These are phyloP conservation scores for Colletotrichum siamense DNA, from an alignment of 2,329 filamentous ascomycete genomes.

Conservation along the genomic window DNA sequence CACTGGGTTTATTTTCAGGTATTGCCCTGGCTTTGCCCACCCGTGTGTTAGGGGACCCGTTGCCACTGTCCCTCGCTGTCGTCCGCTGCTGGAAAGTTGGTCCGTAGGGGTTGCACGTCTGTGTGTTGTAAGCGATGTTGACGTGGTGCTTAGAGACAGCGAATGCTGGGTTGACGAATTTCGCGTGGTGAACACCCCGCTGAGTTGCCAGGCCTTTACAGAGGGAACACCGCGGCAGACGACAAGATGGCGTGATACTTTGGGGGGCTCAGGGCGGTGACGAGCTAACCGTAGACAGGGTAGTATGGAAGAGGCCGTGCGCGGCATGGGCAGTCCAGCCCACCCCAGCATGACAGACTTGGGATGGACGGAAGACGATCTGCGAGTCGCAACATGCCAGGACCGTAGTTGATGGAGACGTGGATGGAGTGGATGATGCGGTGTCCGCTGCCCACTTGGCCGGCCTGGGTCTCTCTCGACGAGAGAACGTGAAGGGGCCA, in stretches of 20 bases:
- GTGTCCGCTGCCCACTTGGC: neutral
- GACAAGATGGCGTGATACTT: slow-evolving; percentile 18
- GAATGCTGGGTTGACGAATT: neutral
- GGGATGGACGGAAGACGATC: slow-evolving; percentile 13
- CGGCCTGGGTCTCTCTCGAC: neutral
- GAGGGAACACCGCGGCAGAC: neutral
- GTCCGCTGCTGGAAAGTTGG: neutral
- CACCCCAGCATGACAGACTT: slow-evolving; percentile 5
- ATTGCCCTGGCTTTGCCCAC: neutral
- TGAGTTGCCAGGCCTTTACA: neutral
- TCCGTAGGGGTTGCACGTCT: neutral
- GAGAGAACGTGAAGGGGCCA: neutral
- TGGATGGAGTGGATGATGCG: neutral
- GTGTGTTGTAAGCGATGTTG: neutral
- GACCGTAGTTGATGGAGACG: neutral
- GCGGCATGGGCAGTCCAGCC: neutral
- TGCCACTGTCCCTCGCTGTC: neutral
- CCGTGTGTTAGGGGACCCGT: neutral
- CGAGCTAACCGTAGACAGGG: slow-evolving; percentile 8
- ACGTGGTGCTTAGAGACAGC: neutral
- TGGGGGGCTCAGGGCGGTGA: slow-evolving; percentile 15
- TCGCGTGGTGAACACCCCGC: neutral
- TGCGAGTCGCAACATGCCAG: slow-evolving; percentile 3
- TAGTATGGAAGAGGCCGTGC: slow-evolving; percentile 7
- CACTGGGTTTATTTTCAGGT: neutral